Conservation (phyloP, 2,329 filamentous ascomycete genomes). For the Aspergillus fumigatus region DNA sequence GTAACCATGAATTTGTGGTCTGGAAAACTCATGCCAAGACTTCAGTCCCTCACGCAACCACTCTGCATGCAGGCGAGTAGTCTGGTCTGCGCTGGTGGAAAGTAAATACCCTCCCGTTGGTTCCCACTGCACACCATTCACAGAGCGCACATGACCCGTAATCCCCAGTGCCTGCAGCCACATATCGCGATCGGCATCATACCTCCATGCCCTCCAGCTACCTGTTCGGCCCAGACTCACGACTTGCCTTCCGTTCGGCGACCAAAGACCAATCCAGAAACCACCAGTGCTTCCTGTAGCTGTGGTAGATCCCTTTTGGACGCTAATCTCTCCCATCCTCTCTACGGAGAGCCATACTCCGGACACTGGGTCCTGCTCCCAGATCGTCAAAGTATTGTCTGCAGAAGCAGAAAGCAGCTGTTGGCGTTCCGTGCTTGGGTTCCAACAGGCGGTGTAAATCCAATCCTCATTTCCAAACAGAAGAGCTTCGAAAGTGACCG, state of each 20-base stretch:
- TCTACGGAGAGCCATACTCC: slow-evolving; percentile 88
- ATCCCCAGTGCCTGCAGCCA: slow-evolving; percentile 77
- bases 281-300: slow-evolving; percentile 94
- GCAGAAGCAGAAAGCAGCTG: slow-evolving; percentile 86
- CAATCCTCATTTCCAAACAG: slow-evolving; percentile 95
- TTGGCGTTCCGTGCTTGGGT: slow-evolving; percentile 50
- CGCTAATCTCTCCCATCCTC: slow-evolving; percentile 86
- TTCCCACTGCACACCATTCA: slow-evolving; percentile 81
- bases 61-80: slow-evolving; percentile 76
- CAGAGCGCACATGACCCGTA: slow-evolving; percentile 76
- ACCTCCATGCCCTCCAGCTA: slow-evolving; percentile 84
- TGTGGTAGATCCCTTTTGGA: slow-evolving; percentile 91
- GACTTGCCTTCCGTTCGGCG: slow-evolving; percentile 68
- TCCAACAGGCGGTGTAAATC: slow-evolving; percentile 88
- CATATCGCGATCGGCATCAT: slow-evolving; percentile 54
- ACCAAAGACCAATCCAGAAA: slow-evolving; percentile 95
- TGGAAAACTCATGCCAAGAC: slow-evolving; percentile 93
- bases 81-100: slow-evolving; percentile 88
- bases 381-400: slow-evolving; percentile 90
- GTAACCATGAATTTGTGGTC: slow-evolving; percentile 96
- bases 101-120: slow-evolving; percentile 76
- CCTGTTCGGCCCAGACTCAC: slow-evolving; percentile 85
- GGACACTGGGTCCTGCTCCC: slow-evolving; percentile 77
- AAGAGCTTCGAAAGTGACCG: slow-evolving; percentile 87
- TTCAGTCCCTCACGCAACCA: slow-evolving; percentile 56